These are phyloP conservation scores for Raphanus raphanistrum DNA, from an alignment of 345 rosid species.

Conservation along the genomic window DNA sequence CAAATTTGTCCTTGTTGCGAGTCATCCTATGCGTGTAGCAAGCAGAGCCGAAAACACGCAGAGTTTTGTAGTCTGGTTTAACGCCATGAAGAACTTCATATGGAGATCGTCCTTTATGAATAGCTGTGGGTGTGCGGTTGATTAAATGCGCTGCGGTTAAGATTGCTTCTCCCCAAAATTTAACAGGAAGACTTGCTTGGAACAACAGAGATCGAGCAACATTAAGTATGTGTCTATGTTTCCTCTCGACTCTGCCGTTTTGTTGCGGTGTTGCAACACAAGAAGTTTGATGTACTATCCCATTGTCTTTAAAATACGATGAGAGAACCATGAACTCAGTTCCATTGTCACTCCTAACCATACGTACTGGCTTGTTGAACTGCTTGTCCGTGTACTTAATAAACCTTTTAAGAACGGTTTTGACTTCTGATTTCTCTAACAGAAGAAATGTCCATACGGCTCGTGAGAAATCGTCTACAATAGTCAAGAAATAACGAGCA, in stretches of 20 bases:
- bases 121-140: neutral
- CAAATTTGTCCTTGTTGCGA: neutral
- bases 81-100: neutral
- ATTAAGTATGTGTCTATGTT: neutral
- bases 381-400: neutral
- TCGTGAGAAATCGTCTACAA: neutral
- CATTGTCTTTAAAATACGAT: neutral
- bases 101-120: neutral
- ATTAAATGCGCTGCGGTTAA: neutral
- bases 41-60: neutral
- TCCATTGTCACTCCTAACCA: neutral
- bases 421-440: neutral
- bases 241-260: neutral
- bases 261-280: neutral
- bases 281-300: neutral
- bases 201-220: neutral
- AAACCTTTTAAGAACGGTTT: neutral
- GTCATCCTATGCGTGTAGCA: neutral
- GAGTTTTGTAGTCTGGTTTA: neutral
- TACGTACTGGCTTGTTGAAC: neutral
- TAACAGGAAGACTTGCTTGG: neutral
- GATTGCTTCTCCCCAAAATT: neutral
- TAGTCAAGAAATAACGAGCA: neutral
- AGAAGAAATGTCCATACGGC: neutral
- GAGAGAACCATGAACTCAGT: neutral